Conservation (phyloP, 2,329 filamentous ascomycete genomes). For the Stachybotrys echinatus region DNA sequence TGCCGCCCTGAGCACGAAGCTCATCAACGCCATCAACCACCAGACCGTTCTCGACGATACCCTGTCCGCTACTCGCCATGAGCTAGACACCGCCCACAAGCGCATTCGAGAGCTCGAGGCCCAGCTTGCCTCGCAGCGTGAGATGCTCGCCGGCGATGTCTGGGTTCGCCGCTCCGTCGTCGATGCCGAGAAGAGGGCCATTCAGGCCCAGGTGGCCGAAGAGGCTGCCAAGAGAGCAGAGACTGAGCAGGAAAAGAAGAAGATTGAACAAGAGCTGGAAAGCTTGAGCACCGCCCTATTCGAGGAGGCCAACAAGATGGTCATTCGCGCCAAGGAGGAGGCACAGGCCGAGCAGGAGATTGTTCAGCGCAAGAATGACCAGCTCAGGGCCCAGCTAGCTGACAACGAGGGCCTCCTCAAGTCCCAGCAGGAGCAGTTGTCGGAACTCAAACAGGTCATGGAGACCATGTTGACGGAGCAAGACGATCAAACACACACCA, state of each 20-base stretch:
- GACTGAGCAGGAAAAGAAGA: conserved; percentile 74
- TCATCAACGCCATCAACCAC: conserved; percentile 96
- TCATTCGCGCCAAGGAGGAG: conserved; percentile 80
- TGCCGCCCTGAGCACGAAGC: conserved; percentile 84
- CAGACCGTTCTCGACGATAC: conserved; percentile 89
- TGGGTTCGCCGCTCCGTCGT: conserved; percentile 69
- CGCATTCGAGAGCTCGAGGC: conserved; percentile 64
- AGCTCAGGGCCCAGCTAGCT: conserved; percentile 75
- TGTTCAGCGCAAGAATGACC: conserved; percentile 79
- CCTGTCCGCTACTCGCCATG: conserved; percentile 74
- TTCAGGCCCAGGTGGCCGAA: conserved; percentile 55
- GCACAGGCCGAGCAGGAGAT: conserved; percentile 79
- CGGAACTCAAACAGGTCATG: conserved; percentile 88
- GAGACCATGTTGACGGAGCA: conserved; percentile 73
- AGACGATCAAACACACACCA: conserved; percentile 67
- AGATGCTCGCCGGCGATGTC: conserved; percentile 67
- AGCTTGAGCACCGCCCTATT: conserved; percentile 89
- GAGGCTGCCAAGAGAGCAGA: conserved; percentile 61
- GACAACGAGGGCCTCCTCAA: conserved; percentile 82
- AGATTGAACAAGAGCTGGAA: conserved; percentile 89
- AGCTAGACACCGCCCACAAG: conserved; percentile 68
- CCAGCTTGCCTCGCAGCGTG: conserved; percentile 60
- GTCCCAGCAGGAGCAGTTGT: conserved; percentile 88
- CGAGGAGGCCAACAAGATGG: conserved; percentile 98
- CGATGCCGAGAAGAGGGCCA: conserved; percentile 63